Evolutionary conservation across 495 filamentous ascomycete genomes (phyloP).

Genomic region (Xylaria curta): DNA sequence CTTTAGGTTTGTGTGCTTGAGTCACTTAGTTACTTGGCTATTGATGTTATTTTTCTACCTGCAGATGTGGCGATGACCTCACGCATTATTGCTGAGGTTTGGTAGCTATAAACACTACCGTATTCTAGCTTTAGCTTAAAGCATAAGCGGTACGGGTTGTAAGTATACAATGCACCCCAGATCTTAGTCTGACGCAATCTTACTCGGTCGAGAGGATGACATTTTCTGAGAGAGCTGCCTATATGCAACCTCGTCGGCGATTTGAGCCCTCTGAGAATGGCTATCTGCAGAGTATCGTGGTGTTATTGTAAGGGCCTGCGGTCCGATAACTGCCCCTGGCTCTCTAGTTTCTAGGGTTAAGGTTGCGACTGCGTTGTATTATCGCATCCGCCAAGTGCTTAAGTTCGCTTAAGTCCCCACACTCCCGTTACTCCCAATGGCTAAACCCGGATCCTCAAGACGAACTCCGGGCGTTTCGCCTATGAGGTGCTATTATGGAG

Average conservation of each 20-base stretch:
- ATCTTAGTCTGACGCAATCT: conserved; percentile 29
- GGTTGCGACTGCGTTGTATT: conserved; percentile 41
- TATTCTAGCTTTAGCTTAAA: not conserved
- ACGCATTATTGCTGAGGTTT: not conserved
- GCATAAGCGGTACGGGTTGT: not conserved
- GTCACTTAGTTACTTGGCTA: not conserved
- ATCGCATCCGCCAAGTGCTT: conserved; percentile 41
- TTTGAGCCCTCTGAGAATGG: conserved; percentile 25
- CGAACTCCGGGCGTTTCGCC: conserved; percentile 45
- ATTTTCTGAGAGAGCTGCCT: conserved; percentile 26
- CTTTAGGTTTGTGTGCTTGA: conserved; percentile 9
- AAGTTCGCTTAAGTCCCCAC: conserved; percentile 32
- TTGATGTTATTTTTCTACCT: conserved; percentile 5
- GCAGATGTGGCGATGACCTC: conserved; percentile 9
- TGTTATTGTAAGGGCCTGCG: conserved; percentile 41
- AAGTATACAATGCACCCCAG: conserved; percentile 31
- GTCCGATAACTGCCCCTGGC: conserved; percentile 40
- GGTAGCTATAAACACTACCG: not conserved
- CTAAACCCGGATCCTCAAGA: conserved; percentile 51
- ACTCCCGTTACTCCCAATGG: conserved; percentile 41
- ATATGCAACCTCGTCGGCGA: conserved; percentile 24
- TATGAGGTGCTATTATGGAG: conserved; percentile 33
- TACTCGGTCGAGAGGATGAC: conserved; percentile 34
- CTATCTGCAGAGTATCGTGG: conserved; percentile 30
- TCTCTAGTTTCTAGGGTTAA: conserved; percentile 29